These are phyloP conservation scores for Scheffersomyces quercinus DNA, from an alignment of 1,139 yeast genomes.

Conservation along the genomic window DNA sequence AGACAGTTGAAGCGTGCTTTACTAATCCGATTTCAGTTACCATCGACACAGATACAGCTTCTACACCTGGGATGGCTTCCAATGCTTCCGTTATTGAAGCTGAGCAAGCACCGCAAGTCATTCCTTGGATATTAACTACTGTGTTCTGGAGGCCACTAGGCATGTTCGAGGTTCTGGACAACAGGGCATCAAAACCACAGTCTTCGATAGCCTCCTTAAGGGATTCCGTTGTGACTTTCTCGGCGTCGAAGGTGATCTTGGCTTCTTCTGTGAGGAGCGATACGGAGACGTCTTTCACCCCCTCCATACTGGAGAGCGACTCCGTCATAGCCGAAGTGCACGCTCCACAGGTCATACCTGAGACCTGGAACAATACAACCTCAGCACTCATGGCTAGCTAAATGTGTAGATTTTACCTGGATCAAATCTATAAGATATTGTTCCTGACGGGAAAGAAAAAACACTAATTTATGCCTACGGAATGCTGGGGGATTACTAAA, in stretches of 20 bases:
- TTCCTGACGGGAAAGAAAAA: too few species aligned
- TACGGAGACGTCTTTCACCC: constrained; percentile 28
- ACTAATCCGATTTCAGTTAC: constrained; percentile 73
- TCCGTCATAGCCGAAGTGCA: constrained; percentile 34
- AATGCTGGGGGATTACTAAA: too few species aligned
- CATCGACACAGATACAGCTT: constrained; percentile 60
- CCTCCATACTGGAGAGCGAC: constrained; percentile 20
- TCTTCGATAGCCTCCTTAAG: constrained; percentile 27
- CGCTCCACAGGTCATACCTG: constrained; percentile 44
- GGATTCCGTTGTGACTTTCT: constrained; percentile 9
- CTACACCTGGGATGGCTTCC: constrained; percentile 48
- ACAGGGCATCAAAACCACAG: constrained; percentile 38
- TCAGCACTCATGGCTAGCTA: too few species aligned
- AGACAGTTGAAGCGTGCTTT: constrained; percentile 35
- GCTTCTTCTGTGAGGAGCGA: constrained; percentile 43
- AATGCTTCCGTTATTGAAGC: constrained; percentile 61
- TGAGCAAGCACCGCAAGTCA: constrained; percentile 89
- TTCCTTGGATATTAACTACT: constrained; percentile 50
- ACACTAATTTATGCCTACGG: too few species aligned
- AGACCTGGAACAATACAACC: constrained; percentile 10
- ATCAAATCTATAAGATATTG: too few species aligned
- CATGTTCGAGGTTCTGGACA: constrained; percentile 6
- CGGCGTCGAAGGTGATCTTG: constrained; percentile 19
- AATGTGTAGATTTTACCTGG: too few species aligned
- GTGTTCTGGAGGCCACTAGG: constrained; percentile 5